Evolutionary conservation across 495 filamentous ascomycete species (phyloP).

Genomic region (Penicillium angulare): DNA sequence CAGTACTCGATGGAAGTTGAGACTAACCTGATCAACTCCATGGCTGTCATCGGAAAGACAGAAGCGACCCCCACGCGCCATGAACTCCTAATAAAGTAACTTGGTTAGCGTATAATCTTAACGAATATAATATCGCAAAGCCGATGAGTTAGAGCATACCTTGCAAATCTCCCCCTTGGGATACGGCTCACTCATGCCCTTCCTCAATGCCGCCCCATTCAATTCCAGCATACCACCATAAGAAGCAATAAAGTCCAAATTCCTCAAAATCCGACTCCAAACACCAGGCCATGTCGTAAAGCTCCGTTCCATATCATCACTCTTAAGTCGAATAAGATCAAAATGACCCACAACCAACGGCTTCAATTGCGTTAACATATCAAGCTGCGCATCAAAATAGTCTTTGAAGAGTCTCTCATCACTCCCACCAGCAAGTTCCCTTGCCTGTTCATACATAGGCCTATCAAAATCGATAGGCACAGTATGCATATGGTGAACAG

Average conservation of each 20-base stretch:
- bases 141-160: conserved; percentile 45
- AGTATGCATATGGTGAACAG: conserved; percentile 80
- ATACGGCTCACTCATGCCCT: conserved; percentile 89
- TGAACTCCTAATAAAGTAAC: conserved; percentile 47
- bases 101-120: conserved; percentile 6
- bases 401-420: conserved; percentile 72
- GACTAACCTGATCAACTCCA: conserved; percentile 72
- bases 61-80: conserved; percentile 69
- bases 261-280: conserved; percentile 71
- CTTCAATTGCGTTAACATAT: conserved; percentile 70
- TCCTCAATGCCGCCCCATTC: conserved; percentile 81
- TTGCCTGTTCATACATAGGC: conserved; percentile 62
- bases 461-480: conserved; percentile 87
- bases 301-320: conserved; percentile 59
- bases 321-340: conserved; percentile 82
- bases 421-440: conserved; percentile 53
- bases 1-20: conserved; percentile 61
- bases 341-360: conserved; percentile 91
- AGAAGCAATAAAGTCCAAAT: conserved; percentile 63
- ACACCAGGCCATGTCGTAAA: conserved; percentile 57
- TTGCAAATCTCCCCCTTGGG: conserved; percentile 75
- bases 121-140: not conserved
- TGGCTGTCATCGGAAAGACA: conserved; percentile 93
- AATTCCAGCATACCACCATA: conserved; percentile 86
- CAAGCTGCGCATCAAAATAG: conserved; percentile 84